These are phyloP conservation scores for Colletotrichum plurivorum DNA, from an alignment of 2,329 filamentous ascomycete genomes.

Conservation along the genomic window DNA sequence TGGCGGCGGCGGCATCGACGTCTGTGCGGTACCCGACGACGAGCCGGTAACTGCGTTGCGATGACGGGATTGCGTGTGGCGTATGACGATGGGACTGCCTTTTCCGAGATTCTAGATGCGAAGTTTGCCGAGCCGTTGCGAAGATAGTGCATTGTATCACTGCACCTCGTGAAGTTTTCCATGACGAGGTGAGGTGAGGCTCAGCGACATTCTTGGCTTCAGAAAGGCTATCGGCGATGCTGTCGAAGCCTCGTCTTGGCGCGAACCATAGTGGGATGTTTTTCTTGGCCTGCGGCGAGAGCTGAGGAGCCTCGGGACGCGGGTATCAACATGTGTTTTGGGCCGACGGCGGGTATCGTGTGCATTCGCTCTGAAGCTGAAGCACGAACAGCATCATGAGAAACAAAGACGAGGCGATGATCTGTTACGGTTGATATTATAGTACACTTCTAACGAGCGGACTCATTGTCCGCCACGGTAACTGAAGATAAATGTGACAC, in stretches of 20 bases:
- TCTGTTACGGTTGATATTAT: too few relatives aligned
- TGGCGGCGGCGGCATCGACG: background rate
- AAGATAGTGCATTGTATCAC: background rate
- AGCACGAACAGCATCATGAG: too few relatives aligned
- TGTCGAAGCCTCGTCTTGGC: background rate
- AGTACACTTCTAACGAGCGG: too few relatives aligned
- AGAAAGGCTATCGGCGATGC: background rate
- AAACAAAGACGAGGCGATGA: too few relatives aligned
- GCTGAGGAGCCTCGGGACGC: background rate
- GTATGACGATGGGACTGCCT: background rate
- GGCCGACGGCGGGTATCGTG: too few relatives aligned
- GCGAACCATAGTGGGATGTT: background rate
- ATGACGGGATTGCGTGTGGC: slow-evolving; percentile 4
- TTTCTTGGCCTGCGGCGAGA: background rate
- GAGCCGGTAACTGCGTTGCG: too few relatives aligned
- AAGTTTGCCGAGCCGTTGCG: background rate
- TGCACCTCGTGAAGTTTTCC: background rate
- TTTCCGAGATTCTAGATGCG: background rate
- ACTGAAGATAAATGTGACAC: too few relatives aligned
- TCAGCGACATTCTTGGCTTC: background rate
- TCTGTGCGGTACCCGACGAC: slow-evolving; percentile 1
- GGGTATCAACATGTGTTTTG: background rate
- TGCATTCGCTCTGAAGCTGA: too few relatives aligned
- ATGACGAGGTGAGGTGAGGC: background rate
- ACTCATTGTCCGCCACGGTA: too few relatives aligned